phyloP scores from a whole-genome alignment of 805 yeast genomes.

The Candida dajiaensis region DNA sequence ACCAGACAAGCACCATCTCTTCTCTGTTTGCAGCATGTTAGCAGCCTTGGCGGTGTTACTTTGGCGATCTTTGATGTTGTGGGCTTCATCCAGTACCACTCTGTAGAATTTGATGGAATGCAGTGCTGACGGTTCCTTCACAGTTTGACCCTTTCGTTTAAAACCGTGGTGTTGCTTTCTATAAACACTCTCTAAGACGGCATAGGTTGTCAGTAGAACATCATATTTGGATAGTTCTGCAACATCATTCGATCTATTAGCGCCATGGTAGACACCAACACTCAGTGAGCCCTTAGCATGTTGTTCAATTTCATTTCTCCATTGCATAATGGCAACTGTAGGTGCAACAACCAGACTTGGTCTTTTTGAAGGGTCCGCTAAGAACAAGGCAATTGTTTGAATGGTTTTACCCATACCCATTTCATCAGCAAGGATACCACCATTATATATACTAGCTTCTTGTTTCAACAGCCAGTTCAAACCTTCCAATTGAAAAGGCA shows the following conservation, averaged over 20 bases:
- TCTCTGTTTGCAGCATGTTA: slow-evolving; percentile 59
- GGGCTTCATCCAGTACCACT: slow-evolving; percentile 93
- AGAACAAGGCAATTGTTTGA: slow-evolving; percentile 85
- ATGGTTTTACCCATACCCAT: slow-evolving; percentile 99
- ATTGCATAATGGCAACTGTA: slow-evolving; percentile 97
- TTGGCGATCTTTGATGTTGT: slow-evolving; percentile 91
- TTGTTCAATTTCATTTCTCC: slow-evolving; percentile 87
- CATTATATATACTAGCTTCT: slow-evolving; percentile 71
- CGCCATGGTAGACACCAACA: slow-evolving; percentile 80
- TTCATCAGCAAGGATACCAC: slow-evolving; percentile 96
- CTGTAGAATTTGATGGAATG: slow-evolving; percentile 76
- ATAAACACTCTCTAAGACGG: slow-evolving; percentile 82
- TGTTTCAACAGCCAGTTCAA: slow-evolving; percentile 82
- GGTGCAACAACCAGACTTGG: slow-evolving; percentile 95
- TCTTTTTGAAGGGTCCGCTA: slow-evolving; percentile 56
- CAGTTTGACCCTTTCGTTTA: slow-evolving; percentile 59
- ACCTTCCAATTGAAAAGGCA: slow-evolving; percentile 95
- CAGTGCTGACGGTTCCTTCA: slow-evolving; percentile 69
- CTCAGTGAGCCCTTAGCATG: slow-evolving; percentile 71
- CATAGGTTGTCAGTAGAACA: slow-evolving; percentile 86
- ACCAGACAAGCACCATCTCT: slow-evolving; percentile 91
- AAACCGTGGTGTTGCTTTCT: slow-evolving; percentile 83
- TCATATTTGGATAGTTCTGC: slow-evolving; percentile 60
- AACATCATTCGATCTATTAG: slow-evolving; percentile 52
- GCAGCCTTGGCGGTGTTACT: slow-evolving; percentile 94